Percentiles rank a stretch among this genome's conserved stretches.
phyloP scores from a whole-genome alignment of 441 rosid genomes.

The Erodium chrysanthum region DNA sequence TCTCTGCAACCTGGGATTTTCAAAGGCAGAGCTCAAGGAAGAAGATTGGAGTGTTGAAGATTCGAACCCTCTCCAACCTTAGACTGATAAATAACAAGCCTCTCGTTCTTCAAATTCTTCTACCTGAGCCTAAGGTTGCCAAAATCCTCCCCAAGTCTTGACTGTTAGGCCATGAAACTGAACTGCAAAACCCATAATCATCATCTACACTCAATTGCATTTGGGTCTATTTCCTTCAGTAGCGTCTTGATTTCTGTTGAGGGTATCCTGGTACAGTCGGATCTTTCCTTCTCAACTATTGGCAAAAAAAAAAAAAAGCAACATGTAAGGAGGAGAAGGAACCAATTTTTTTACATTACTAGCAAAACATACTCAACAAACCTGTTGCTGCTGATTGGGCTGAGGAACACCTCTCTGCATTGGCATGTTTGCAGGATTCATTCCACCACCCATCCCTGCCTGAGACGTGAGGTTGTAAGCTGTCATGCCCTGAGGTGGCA shows the following conservation, averaged over 20 bases:
- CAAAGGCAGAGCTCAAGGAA: background rate
- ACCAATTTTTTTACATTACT: background rate
- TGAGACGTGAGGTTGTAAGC: constrained; percentile 54
- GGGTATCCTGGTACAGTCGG: constrained; percentile 75
- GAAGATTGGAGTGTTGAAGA: background rate
- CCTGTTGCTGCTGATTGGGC: constrained; percentile 43
- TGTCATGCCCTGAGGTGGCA: constrained; percentile 64
- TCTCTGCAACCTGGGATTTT: background rate
- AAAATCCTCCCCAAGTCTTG: background rate
- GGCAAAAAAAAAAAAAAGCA: constrained; percentile 13
- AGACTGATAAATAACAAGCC: no score
- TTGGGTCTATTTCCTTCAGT: constrained; percentile 25
- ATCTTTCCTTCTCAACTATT: constrained; percentile 76
- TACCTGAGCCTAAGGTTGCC: background rate
- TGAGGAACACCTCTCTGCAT: constrained; percentile 48
- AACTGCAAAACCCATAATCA: background rate
- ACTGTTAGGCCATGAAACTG: background rate
- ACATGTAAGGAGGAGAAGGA: background rate
- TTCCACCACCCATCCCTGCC: constrained; percentile 40
- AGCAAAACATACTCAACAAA: background rate
- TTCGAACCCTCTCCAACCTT: no score
- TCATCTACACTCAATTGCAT: background rate
- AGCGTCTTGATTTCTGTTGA: constrained; percentile 74
- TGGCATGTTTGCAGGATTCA: constrained; percentile 66
- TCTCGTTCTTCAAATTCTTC: no score